Evolutionary conservation across 2,329 filamentous ascomycete genomes (phyloP).

Genomic region (Colletotrichum scovillei): DNA sequence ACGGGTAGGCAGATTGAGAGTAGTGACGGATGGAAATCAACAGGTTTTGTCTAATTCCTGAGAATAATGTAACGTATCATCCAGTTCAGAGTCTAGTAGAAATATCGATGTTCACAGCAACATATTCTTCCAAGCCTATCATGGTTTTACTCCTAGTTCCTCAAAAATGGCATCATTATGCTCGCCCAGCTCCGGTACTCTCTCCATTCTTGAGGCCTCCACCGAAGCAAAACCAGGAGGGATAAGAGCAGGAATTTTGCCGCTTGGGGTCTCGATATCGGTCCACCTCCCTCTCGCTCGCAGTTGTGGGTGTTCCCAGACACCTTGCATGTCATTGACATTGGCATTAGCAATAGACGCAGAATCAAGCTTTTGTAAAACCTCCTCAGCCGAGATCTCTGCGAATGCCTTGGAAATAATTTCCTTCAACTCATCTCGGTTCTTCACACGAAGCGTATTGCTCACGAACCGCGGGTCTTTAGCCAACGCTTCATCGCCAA

Average conservation of each 20-base stretch:
- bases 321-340: constrained; percentile 64
- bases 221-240: constrained; percentile 55
- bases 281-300: constrained; percentile 62
- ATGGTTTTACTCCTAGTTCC: constrained; percentile 16
- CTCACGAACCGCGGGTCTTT: constrained; percentile 58
- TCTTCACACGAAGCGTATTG: constrained; percentile 58
- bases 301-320: constrained; percentile 66
- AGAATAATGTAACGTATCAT: no score
- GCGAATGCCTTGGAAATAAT: constrained; percentile 59
- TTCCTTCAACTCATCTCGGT: constrained; percentile 56
- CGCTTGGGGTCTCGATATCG: constrained; percentile 58
- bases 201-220: constrained; percentile 21
- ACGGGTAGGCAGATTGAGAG: no score
- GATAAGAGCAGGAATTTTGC: constrained; percentile 59
- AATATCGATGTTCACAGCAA: no score
- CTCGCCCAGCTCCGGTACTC: constrained; percentile 25
- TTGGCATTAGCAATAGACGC: constrained; percentile 66
- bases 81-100: no score
- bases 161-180: constrained; percentile 26
- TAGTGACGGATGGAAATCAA: no score
- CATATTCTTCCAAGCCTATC: background rate
- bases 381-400: constrained; percentile 50
- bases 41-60: no score
- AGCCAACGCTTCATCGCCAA: constrained; percentile 54
- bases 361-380: constrained; percentile 54